phyloP scores from a whole-genome alignment of 805 yeast species.

The Sugiyamaella marilandica region DNA sequence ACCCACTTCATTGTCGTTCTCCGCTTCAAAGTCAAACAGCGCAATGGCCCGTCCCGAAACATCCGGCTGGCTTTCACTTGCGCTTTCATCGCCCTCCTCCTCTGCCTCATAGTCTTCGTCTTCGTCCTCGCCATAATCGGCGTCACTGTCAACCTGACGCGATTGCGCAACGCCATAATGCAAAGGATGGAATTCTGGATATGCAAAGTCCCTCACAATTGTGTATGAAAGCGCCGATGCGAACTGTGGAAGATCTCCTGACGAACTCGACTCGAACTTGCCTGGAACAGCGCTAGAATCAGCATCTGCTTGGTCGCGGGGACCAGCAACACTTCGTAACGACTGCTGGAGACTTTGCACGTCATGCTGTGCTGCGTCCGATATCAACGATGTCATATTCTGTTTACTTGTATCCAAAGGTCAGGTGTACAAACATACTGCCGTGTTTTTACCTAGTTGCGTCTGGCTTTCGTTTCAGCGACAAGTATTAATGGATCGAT shows the following conservation, averaged over 20 bases:
- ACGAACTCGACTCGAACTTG: not conserved
- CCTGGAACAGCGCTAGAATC: not conserved
- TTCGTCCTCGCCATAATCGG: conserved; percentile 22
- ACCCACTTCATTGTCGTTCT: conserved; percentile 86
- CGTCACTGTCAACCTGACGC: conserved; percentile 21
- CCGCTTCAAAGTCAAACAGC: conserved; percentile 83
- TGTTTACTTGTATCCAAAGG: too few species aligned
- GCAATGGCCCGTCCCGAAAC: conserved; percentile 64
- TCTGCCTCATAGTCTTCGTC: conserved; percentile 27
- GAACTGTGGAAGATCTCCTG: conserved; percentile 24
- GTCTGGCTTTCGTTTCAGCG: not conserved
- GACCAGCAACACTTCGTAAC: not conserved
- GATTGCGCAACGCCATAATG: conserved; percentile 53
- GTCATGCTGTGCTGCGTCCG: conserved; percentile 1
- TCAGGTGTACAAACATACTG: too few species aligned
- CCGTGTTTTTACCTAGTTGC: too few species aligned
- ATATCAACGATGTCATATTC: not conserved
- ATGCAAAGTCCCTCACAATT: conserved; percentile 78
- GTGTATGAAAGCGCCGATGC: conserved; percentile 35
- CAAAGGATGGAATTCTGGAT: conserved; percentile 61
- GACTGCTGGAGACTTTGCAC: conserved; percentile 2
- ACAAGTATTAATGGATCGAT: not conserved
- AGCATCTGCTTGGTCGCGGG: not conserved
- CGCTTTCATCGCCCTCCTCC: conserved; percentile 26
- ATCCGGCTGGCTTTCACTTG: conserved; percentile 39